A percentile compares a stretch with the other conserved stretches of the same genome.
phyloP scores from a whole-genome alignment of 2,329 filamentous ascomycete genomes.

The Alternaria atra region DNA sequence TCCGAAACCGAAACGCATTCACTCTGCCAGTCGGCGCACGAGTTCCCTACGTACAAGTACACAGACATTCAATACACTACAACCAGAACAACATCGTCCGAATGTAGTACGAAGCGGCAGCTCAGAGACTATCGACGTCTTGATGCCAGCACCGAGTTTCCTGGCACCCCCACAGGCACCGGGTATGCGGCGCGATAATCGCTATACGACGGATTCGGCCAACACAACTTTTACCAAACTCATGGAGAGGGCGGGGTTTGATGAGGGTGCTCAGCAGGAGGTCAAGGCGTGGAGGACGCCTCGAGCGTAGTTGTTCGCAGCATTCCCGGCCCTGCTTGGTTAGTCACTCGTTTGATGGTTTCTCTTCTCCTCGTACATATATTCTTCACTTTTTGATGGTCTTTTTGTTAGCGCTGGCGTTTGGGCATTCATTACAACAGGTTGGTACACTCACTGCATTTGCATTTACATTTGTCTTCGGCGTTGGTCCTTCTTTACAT shows the following conservation, averaged over 20 bases:
- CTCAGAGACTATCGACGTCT: slow-evolving; percentile 56
- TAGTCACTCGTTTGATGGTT: background rate
- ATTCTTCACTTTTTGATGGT: background rate
- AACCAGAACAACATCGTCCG: slow-evolving; percentile 6
- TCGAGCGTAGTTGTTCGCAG: slow-evolving; percentile 1
- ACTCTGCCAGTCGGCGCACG: slow-evolving; percentile 26
- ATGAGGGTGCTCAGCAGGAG: slow-evolving; percentile 39
- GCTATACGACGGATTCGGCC: slow-evolving; percentile 41
- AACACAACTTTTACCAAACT: slow-evolving; percentile 54
- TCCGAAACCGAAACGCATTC: slow-evolving; percentile 35
- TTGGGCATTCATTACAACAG: slow-evolving; percentile 1
- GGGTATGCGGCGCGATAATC: slow-evolving; percentile 40
- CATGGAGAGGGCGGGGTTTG: slow-evolving; percentile 55
- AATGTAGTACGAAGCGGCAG: slow-evolving; percentile 39
- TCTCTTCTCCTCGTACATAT: slow-evolving; percentile 2
- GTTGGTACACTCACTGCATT: background rate
- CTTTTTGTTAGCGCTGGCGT: slow-evolving; percentile 19
- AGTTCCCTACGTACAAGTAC: slow-evolving; percentile 24
- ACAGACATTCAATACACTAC: slow-evolving; percentile 13
- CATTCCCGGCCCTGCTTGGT: background rate
- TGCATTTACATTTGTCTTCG: slow-evolving; percentile 1
- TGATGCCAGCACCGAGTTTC: slow-evolving; percentile 52
- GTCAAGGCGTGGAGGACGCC: slow-evolving; percentile 40
- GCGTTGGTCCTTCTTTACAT: slow-evolving; percentile 12
- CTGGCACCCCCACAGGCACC: slow-evolving; percentile 43